These are phyloP conservation scores for Erodium chrysanthum DNA, from an alignment of 441 rosid species.

Conservation along the genomic window DNA sequence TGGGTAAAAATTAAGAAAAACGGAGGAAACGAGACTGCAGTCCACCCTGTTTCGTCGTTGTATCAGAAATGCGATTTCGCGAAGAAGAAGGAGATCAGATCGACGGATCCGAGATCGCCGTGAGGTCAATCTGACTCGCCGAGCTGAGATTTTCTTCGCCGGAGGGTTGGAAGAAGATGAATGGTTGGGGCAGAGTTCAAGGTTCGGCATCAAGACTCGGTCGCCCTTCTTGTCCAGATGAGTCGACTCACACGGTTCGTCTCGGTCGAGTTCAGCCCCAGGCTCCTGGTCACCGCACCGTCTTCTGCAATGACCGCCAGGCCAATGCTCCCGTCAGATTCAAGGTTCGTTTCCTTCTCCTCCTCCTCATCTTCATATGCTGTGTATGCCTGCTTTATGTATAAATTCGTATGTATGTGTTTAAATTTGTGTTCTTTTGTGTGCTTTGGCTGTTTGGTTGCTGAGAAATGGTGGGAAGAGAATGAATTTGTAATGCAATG, in stretches of 20 bases:
- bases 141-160: neutral
- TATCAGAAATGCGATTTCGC: neutral
- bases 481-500: neutral
- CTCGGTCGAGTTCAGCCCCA: slow-evolving; percentile 85
- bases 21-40: neutral
- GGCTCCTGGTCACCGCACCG: slow-evolving; percentile 72
- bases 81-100: neutral
- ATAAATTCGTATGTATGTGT: neutral
- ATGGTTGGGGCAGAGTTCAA: slow-evolving; percentile 41
- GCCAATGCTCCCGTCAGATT: slow-evolving; percentile 61
- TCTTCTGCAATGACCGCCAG: slow-evolving; percentile 79
- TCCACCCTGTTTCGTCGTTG: neutral
- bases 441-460: neutral
- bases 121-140: neutral
- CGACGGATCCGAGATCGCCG: neutral
- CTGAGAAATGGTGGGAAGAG: neutral
- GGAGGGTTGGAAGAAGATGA: slow-evolving; percentile 32
- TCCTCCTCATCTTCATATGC: neutral
- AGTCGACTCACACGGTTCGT: slow-evolving; percentile 49
- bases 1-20: neutral
- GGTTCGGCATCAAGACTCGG: slow-evolving; percentile 24
- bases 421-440: too few species aligned
- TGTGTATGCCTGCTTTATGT: neutral
- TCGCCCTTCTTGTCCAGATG: slow-evolving; percentile 4
- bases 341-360: slow-evolving; percentile 34